Evolutionary conservation across 208 protist genomes (phyloP).

Genomic region (Trypanosoma lewisi): DNA sequence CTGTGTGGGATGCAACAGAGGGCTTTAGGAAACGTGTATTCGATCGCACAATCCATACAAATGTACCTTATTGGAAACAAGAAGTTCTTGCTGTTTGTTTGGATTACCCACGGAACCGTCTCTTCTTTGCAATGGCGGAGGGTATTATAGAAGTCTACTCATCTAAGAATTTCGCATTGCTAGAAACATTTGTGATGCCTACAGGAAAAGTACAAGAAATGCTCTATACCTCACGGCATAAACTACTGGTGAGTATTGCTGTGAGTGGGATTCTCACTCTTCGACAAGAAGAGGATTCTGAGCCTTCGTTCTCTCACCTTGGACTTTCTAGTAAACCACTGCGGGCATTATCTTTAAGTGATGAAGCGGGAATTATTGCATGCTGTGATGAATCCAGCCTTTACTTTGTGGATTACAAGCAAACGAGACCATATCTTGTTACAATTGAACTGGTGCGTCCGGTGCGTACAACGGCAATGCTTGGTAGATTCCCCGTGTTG

Average conservation of each 20-base stretch:
- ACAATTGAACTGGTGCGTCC: neutral
- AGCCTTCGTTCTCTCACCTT: neutral
- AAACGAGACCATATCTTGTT: constrained; percentile 5
- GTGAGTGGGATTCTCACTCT: constrained; percentile 44
- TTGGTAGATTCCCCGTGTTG: constrained; percentile 40
- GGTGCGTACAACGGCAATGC: constrained; percentile 28
- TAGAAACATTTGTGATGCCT: constrained; percentile 29
- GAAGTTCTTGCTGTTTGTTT: constrained; percentile 61
- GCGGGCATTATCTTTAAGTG: constrained; percentile 40
- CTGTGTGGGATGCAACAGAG: constrained; percentile 53
- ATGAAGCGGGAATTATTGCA: constrained; percentile 51
- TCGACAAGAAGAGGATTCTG: constrained; percentile 20
- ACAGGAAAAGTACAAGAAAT: constrained; percentile 38
- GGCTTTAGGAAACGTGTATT: constrained; percentile 44
- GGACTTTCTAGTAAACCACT: constrained; percentile 23
- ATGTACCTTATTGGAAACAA: constrained; percentile 17
- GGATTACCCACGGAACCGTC: constrained; percentile 49
- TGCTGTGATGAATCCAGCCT: constrained; percentile 38
- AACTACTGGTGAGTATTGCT: constrained; percentile 45
- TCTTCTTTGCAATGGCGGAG: constrained; percentile 47
- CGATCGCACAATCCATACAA: constrained; percentile 30
- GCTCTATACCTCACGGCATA: constrained; percentile 43
- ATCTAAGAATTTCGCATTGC: constrained; percentile 28
- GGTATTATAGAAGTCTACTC: constrained; percentile 45
- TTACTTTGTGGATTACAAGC: constrained; percentile 55